Conservation (phyloP, 129 eudicot species). For the Calendula officinalis region DNA sequence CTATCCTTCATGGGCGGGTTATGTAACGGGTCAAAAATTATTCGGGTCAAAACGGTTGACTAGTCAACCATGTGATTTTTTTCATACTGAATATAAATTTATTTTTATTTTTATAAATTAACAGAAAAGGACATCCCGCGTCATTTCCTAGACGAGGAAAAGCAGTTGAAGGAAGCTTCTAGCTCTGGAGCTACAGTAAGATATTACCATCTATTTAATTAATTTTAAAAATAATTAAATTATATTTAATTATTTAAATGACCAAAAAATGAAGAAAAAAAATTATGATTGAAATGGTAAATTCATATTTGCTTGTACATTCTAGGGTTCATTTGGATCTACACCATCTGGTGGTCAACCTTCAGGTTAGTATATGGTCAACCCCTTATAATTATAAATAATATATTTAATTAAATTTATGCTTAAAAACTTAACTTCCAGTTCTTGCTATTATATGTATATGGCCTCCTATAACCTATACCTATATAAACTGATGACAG, state of each 20-base stretch:
- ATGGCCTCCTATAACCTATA: too few relatives aligned
- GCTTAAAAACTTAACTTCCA: too few relatives aligned
- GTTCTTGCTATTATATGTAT: too few relatives aligned
- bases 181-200: constrained; percentile 90
- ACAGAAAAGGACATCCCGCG: constrained; percentile 91
- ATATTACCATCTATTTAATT: constrained; percentile 8
- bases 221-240: neutral
- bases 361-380: constrained; percentile 49
- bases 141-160: constrained; percentile 72
- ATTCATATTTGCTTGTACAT: constrained; percentile 2
- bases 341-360: constrained; percentile 52
- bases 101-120: constrained; percentile 1
- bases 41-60: too few relatives aligned
- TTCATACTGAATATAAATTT: neutral
- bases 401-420: too few relatives aligned
- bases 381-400: too few relatives aligned
- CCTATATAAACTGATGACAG: too few relatives aligned
- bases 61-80: neutral
- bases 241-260: neutral
- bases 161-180: constrained; percentile 70
- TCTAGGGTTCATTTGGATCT: constrained; percentile 62
- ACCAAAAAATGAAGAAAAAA: neutral
- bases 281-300: too few relatives aligned
- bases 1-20: neutral
- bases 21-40: too few relatives aligned